Percentiles rank a stretch among this genome's conserved stretches.
Evolutionary conservation across 2,329 filamentous ascomycete species (phyloP).

Genomic region (Tothia fuscella): DNA sequence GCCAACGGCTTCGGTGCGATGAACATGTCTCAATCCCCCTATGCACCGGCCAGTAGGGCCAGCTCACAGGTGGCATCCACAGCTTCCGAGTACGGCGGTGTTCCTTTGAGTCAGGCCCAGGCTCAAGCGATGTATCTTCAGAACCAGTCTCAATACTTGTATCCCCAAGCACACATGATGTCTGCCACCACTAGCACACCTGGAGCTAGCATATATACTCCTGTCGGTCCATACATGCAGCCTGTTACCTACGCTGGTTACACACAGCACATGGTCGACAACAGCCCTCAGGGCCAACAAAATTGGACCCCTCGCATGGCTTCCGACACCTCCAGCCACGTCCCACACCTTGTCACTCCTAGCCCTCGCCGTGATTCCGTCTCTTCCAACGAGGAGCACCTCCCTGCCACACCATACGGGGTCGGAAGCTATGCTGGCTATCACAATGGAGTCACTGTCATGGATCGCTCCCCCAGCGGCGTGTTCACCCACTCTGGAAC

Average conservation of each 20-base stretch:
- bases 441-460: slow-evolving; percentile 33
- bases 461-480: slow-evolving; percentile 37
- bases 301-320: slow-evolving; percentile 35
- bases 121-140: not conserved
- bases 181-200: not conserved
- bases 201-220: slow-evolving; percentile 25
- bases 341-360: slow-evolving; percentile 38
- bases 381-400: slow-evolving; percentile 41
- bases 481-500: slow-evolving; percentile 36
- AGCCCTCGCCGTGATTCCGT: slow-evolving; percentile 40
- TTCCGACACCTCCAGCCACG: slow-evolving; percentile 19
- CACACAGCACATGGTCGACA: slow-evolving; percentile 30
- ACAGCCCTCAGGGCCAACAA: slow-evolving; percentile 32
- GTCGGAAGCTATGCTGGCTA: slow-evolving; percentile 29
- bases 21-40: slow-evolving; percentile 17
- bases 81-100: too few relatives aligned
- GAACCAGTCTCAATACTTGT: not conserved
- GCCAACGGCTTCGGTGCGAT: slow-evolving; percentile 30
- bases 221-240: slow-evolving; percentile 31
- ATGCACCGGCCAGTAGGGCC: slow-evolving; percentile 4
- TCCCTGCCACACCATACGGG: slow-evolving; percentile 35
- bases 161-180: not conserved
- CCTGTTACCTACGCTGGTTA: slow-evolving; percentile 32
- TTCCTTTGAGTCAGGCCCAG: not conserved
- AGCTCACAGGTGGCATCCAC: slow-evolving; percentile 21